Conservation (phyloP, 2,329 filamentous ascomycete species). For the Calonectria naviculata region DNA sequence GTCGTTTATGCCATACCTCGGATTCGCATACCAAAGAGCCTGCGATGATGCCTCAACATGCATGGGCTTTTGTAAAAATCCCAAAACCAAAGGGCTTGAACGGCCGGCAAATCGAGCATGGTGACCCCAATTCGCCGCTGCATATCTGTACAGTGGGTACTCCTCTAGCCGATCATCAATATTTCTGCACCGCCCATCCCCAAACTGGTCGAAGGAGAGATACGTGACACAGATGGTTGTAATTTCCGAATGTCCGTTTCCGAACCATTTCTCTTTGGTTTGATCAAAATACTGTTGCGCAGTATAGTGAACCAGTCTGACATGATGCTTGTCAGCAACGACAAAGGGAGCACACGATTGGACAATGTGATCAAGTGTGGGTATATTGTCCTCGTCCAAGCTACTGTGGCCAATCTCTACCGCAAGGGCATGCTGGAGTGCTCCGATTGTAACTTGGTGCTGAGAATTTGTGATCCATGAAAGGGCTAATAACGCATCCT, state of each 20-base stretch:
- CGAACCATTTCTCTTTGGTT: neutral
- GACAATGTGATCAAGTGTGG: neutral
- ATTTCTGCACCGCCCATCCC: neutral
- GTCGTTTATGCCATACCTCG: neutral
- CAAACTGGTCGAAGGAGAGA: slow-evolving; percentile 45
- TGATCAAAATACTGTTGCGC: neutral
- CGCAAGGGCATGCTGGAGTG: neutral
- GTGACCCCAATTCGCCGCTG: slow-evolving; percentile 46
- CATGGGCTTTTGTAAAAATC: slow-evolving; percentile 29
- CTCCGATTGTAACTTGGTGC: neutral
- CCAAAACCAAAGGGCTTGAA: neutral
- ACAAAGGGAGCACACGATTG: neutral
- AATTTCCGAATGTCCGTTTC: slow-evolving; percentile 41
- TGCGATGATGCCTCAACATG: slow-evolving; percentile 30
- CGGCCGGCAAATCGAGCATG: slow-evolving; percentile 36
- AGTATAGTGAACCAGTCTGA: neutral
- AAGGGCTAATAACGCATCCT: neutral
- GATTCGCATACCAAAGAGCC: slow-evolving; percentile 19
- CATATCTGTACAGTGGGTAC: slow-evolving; percentile 45
- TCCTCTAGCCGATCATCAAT: slow-evolving; percentile 30
- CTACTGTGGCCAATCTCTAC: neutral
- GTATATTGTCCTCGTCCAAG: neutral
- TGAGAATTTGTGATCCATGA: neutral
- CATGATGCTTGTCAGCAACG: neutral
- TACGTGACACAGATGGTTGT: slow-evolving; percentile 48